Base-by-base conservation (phyloP, 1,284 basidiomycete species). In the Malassezia psittaci region DNA sequence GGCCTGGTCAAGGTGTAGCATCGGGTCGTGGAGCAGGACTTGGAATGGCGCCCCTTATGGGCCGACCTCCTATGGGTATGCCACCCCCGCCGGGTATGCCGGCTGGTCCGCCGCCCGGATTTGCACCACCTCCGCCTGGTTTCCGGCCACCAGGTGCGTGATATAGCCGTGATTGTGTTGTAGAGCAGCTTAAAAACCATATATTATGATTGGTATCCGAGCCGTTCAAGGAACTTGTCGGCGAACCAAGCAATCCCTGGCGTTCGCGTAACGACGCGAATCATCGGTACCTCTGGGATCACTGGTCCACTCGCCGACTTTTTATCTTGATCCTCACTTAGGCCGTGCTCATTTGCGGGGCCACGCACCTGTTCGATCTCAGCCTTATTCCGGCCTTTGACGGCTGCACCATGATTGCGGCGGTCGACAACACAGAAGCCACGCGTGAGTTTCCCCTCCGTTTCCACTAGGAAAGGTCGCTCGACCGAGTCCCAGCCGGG, bases 11-110 rank as follows among this genome's bases (percentile, higher is more conserved):
- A 59, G 94, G 90, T 66, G 85, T 89, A 78, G 88, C 91, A 69
- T 90, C 93, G 55, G 93, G 94, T 62, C 85, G 93, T 69, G 93
- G 94, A 49, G 94, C 96, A 83, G 90, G 90, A 55, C 86, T 91
- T 81, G 46, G 46, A 7, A 84, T 91, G 81, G 89, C 88, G 62
- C 87, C 88, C 21, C 54, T 60, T 47, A 61, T 55, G 10, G 68
- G 60, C 33, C 57, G 52, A 13, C 56, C 52, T 10, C 60, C 69
- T 48, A 86, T 88, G 61, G 89, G 89, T 16, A 77, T 79, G 76
- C 77, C 77, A 7, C 77, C 77, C 21, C 77, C 68, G 29, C 65
- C 64, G 7, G 66, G 66, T n/a, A 68, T 70, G 65, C 62, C 59
- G 2, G 34, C 35, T 9, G 61, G 61, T 5, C 61, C 60, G 12